Evolutionary conservation across 2,329 filamentous ascomycete genomes (phyloP), one percentile per base, ranked within the genome.

Genomic region (Talaromyces sp.): DNA sequence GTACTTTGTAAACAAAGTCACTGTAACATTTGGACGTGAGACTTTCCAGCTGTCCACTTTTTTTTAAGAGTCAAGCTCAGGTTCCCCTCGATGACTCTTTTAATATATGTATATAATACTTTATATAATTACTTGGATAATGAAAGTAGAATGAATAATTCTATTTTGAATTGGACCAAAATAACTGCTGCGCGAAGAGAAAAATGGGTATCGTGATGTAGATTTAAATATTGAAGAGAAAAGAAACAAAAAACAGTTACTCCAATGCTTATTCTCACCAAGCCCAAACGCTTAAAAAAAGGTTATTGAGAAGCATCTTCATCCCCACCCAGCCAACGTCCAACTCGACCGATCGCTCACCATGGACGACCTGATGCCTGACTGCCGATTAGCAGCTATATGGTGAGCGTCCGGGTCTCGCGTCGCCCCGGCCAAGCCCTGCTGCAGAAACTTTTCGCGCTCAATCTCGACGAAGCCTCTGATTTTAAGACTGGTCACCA

Each of bases 401-500:
- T 68, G 63, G 57, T 70, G 69, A 12, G 67, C 61, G 28, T 81
- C 79, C 12, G 69, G 61, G 52, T 81, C 79, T 57, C 76, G 74
- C 62, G 69, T 79, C n/a, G 79, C 79, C 2, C 79, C 78, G 14
- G 77, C 73, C 42, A 82, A 67, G 31, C 80, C 79, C 66, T 81
- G 73, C 53, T 79, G 76, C 42, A 88, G 70, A 66, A 87, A 89
- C 51, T 82, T 83, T 56, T 89, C 87, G 30, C 84, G 78, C 67
- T 89, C 86, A 23, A 89, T 81, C 71, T 89, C 86, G 5, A 87
- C 83, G 53, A 85, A 78, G 0, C 86, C 85, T 62, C 82, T 82
- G 27, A 88, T 79, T 57, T 85, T 83, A 66, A 88, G 73, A 64
- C 82, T 83, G 0, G 83, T 81, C 6, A 87, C 75, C 23, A 89